Conservation (phyloP, 2,329 filamentous ascomycete species). For the Talaromyces pinophilus region DNA sequence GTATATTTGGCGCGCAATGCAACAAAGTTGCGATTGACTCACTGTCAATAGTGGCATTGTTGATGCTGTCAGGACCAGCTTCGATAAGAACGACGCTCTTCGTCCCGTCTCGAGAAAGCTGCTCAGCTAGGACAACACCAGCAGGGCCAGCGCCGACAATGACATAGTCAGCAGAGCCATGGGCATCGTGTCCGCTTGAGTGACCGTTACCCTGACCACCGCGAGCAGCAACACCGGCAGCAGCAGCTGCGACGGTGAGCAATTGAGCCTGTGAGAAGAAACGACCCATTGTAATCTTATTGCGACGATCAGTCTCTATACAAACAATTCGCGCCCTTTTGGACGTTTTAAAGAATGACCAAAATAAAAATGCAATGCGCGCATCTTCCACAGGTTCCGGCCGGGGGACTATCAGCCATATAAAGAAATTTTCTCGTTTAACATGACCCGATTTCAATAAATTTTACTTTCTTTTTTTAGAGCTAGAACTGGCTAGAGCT, state of each 20-base stretch:
- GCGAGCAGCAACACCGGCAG: neutral
- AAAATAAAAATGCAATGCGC: neutral
- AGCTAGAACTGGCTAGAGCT: neutral
- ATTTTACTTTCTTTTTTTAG: neutral
- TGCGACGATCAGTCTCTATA: neutral
- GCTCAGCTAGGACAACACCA: slow-evolving; percentile 7
- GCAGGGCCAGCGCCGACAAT: slow-evolving; percentile 5
- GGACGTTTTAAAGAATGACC: neutral
- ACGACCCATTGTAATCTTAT: neutral
- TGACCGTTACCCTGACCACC: neutral
- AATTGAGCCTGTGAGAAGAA: neutral
- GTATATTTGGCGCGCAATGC: neutral
- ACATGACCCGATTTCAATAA: neutral
- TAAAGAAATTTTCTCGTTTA: neutral
- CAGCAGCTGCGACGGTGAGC: neutral
- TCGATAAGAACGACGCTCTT: neutral
- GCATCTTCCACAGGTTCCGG: neutral
- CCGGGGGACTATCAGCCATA: neutral
- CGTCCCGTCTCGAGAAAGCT: neutral
- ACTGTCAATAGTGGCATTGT: neutral
- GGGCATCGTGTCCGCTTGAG: neutral
- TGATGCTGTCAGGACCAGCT: slow-evolving; percentile 1
- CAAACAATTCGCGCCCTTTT: neutral
- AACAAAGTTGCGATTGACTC: neutral
- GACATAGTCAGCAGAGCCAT: neutral